These are phyloP conservation scores for Aspergillus coremiiformis DNA, from an alignment of 495 filamentous ascomycete species.

Conservation along the genomic window DNA sequence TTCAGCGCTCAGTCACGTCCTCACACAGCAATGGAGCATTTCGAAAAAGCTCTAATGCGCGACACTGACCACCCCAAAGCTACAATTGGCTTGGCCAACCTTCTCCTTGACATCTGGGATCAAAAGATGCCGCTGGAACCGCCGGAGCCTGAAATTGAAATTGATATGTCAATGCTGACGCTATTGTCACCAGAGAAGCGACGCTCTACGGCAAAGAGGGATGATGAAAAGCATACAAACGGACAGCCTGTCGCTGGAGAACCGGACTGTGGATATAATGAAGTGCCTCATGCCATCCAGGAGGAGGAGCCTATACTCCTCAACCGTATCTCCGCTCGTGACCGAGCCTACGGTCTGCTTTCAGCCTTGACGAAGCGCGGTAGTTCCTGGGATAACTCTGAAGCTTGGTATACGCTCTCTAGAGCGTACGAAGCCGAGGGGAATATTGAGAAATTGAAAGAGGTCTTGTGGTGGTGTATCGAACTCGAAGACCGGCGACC, in stretches of 20 bases:
- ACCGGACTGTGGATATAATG: constrained; percentile 3
- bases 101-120: constrained; percentile 80
- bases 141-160: constrained; percentile 25
- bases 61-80: constrained; percentile 70
- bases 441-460: constrained; percentile 75
- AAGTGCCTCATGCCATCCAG: constrained; percentile 10
- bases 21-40: constrained; percentile 61
- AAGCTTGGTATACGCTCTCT: constrained; percentile 87
- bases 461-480: constrained; percentile 63
- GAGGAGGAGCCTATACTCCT: constrained; percentile 52
- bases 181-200: constrained; percentile 18
- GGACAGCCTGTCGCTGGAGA: constrained; percentile 1
- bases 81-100: constrained; percentile 72
- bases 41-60: constrained; percentile 71
- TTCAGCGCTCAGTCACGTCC: constrained; percentile 52
- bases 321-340: constrained; percentile 73
- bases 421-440: constrained; percentile 77
- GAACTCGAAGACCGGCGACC: constrained; percentile 51
- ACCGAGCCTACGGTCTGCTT: constrained; percentile 78
- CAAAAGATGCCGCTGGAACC: constrained; percentile 47
- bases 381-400: constrained; percentile 85
- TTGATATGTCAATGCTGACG: constrained; percentile 22
- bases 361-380: constrained; percentile 75
- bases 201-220: constrained; percentile 10
- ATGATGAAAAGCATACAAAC: not conserved